These are phyloP conservation scores for Coprinellus micaceus DNA, from an alignment of 768 basidiomycete species.

Conservation along the genomic window DNA sequence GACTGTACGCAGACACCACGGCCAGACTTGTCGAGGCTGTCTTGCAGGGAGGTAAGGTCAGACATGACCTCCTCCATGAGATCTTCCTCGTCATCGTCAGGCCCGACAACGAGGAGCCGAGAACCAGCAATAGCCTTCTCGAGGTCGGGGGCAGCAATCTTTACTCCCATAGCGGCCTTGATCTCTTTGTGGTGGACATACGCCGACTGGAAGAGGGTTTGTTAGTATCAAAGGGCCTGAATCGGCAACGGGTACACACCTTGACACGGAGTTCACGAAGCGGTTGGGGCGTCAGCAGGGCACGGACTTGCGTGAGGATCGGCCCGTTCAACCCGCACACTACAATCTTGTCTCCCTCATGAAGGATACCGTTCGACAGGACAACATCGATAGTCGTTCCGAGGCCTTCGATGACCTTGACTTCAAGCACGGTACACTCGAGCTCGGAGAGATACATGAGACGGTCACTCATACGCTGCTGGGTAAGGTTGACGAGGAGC, in stretches of 20 bases:
- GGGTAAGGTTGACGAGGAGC: constrained; percentile 94
- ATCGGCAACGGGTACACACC: constrained; percentile 40
- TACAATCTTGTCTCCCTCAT: constrained; percentile 91
- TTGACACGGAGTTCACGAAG: constrained; percentile 94
- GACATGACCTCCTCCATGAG: constrained; percentile 95
- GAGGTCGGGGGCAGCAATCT: constrained; percentile 90
- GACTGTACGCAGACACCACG: constrained; percentile 97
- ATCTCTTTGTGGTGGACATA: constrained; percentile 98
- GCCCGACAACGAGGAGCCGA: constrained; percentile 84
- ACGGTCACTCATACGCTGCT: constrained; percentile 95
- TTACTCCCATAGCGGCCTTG: constrained; percentile 95
- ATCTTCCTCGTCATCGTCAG: constrained; percentile 96
- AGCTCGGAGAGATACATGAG: constrained; percentile 98
- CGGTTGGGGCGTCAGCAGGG: constrained; percentile 93
- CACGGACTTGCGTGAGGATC: constrained; percentile 92
- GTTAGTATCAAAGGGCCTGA: constrained; percentile 7
- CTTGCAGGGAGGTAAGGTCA: constrained; percentile 82
- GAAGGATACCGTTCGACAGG: constrained; percentile 88
- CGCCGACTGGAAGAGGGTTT: constrained; percentile 57
- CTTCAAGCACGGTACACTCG: constrained; percentile 97
- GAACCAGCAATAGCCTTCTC: constrained; percentile 99
- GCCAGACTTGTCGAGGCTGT: constrained; percentile 93
- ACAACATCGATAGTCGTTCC: constrained; percentile 98
- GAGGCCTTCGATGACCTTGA: constrained; percentile 96
- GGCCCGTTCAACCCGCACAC: constrained; percentile 97